Conservation (phyloP, 1,139 yeast genomes). For the Magnusiomyces magnusii region DNA sequence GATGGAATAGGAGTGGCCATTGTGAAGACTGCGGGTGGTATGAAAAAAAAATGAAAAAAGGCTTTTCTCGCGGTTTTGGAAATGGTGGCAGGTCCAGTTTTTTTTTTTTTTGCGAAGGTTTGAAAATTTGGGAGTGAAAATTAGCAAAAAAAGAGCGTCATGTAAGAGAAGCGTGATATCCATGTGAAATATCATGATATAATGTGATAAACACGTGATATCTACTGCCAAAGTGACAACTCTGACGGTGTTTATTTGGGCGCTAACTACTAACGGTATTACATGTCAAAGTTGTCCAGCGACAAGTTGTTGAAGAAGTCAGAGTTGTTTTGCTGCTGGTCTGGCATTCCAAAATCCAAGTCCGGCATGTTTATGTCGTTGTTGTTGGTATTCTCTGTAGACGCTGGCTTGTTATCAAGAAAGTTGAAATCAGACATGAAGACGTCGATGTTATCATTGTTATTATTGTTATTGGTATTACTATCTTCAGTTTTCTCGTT, state of each 20-base stretch:
- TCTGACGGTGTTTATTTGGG: not conserved
- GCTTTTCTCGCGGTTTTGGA: not conserved
- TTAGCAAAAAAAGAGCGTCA: no score
- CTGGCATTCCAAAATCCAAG: not conserved
- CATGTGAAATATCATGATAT: not conserved
- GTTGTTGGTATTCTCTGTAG: not conserved
- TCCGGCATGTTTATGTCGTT: not conserved
- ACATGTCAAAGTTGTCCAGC: not conserved
- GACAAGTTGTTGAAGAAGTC: not conserved
- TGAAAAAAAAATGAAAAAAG: not conserved
- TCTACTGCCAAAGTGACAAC: not conserved
- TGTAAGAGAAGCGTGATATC: not conserved
- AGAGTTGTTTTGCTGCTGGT: not conserved
- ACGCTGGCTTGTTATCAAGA: not conserved
- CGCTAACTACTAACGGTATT: not conserved
- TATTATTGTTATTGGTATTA: not conserved
- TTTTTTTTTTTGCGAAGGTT: not conserved
- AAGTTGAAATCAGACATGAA: not conserved
- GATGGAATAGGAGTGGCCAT: conserved; percentile 17
- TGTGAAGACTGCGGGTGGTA: not conserved
- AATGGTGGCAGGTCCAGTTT: not conserved
- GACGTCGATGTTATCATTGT: not conserved
- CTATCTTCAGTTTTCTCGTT: not conserved
- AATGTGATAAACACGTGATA: not conserved
- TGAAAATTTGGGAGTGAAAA: no score